Base-by-base conservation (phyloP, 148 eudicot genomes). In the Nyssa sinensis region DNA sequence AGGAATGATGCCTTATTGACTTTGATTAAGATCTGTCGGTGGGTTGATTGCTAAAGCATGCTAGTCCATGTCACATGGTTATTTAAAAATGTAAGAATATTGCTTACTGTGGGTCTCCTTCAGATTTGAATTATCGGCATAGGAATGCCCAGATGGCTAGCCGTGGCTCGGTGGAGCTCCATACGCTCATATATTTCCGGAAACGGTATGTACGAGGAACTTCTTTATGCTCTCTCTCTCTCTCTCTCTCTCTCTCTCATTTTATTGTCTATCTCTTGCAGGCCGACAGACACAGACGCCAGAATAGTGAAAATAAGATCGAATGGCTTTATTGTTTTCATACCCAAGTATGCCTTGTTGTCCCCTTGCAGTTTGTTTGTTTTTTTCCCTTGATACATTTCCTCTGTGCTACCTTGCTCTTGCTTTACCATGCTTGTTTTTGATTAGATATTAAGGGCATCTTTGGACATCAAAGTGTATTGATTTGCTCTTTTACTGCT, bases 91-190 rank as follows among this genome's bases (percentile, higher is more conserved):
- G 2, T 41, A 49, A 27, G 64, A 33, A 30, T 4, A 19, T 39
- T 70, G 44, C 13, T 69, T 57, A 23, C 33, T 55, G 24, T 49
- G 27, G 28, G 74, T 77, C 31, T 28, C 21, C 29, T 85, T 49
- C 86, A 95, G 98, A 92, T 92, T 77, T 95, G 68, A 92, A 92
- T 80, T 95, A 90, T 69, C 91, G 98, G 66, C 98, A 95, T 81
- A 84, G 96, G 79, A 95, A 92, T 84, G 97, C 98, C 32, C 98
- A 89, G 81, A 95, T 95, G 98, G 98, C 98, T 31, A 81, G 96
- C 73, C 87, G 98, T 58, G 92, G 92, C 30, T 95, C 98, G 24
- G 96, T 95, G 34, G 98, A 92, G 93, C 96, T 95, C 59, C 96
- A 95, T 79, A 95, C 98, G 31, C 86, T 92, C 21, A 88, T 92